phyloP scores from a whole-genome alignment of 2,329 filamentous ascomycete genomes.

The Macrophomina tecta region DNA sequence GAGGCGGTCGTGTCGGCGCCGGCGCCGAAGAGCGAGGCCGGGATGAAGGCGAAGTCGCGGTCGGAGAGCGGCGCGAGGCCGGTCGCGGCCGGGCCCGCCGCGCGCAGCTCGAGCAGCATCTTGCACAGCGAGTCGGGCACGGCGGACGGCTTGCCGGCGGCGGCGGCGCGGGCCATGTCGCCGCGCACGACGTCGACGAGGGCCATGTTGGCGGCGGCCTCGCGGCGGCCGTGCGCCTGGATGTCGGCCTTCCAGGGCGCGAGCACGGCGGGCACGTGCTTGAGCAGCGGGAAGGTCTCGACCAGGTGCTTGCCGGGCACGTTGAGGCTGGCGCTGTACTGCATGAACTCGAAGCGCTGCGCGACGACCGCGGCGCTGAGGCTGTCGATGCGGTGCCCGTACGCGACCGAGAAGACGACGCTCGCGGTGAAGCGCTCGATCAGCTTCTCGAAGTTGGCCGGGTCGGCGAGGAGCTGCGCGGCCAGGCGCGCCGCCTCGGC shows the following conservation, averaged over 20 bases:
- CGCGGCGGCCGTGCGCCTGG: constrained; percentile 44
- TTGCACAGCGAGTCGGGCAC: constrained; percentile 54
- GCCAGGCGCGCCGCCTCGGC: constrained; percentile 56
- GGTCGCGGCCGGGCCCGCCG: no score
- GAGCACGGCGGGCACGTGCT: constrained; percentile 51
- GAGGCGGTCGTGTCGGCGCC: constrained; percentile 59
- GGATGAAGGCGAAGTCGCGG: constrained; percentile 52
- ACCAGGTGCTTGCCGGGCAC: constrained; percentile 54
- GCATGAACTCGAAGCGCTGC: constrained; percentile 56
- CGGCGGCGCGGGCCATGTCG: constrained; percentile 42
- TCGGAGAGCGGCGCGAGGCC: constrained; percentile 40
- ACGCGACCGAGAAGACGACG: constrained; percentile 58
- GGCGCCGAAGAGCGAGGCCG: constrained; percentile 55
- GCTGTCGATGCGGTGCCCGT: constrained; percentile 58
- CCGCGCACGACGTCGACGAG: constrained; percentile 49
- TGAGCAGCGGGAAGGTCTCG: constrained; percentile 53
- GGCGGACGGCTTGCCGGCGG: constrained; percentile 16
- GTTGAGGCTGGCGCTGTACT: constrained; percentile 55
- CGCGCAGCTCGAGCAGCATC: constrained; percentile 50
- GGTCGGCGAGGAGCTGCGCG: constrained; percentile 48
- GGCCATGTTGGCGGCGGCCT: constrained; percentile 50
- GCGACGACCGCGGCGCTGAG: constrained; percentile 55
- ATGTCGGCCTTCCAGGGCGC: constrained; percentile 58
- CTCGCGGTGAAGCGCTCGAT: constrained; percentile 57
- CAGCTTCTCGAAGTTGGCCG: constrained; percentile 52